phyloP scores from a whole-genome alignment of 108 stramenopile genomes.

The Thalassiosira profunda region DNA sequence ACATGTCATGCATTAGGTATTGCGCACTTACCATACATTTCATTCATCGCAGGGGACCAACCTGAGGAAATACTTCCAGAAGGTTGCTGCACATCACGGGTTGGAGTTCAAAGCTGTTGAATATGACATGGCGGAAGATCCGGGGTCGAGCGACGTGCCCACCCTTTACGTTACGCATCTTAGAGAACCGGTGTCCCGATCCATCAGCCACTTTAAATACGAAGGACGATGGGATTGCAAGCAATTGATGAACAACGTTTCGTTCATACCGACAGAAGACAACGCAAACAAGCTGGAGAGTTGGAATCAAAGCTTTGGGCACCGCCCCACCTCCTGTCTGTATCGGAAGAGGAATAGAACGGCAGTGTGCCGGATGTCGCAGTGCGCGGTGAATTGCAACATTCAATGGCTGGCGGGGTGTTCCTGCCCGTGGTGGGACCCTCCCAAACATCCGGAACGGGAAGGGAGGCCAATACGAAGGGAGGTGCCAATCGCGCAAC shows the following conservation, averaged over 20 bases:
- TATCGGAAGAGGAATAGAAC: neutral
- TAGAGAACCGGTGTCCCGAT: conserved; percentile 38
- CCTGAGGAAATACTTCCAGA: conserved; percentile 14
- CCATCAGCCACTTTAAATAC: conserved; percentile 41
- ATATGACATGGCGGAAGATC: conserved; percentile 19
- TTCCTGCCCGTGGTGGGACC: neutral
- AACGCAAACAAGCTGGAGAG: conserved; percentile 7
- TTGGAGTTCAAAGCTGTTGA: conserved; percentile 15
- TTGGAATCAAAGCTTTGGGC: conserved; percentile 2
- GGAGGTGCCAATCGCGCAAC: conserved; percentile 3
- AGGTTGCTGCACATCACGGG: conserved; percentile 35
- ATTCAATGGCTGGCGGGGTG: conserved; percentile 38
- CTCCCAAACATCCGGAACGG: neutral
- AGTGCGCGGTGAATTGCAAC: conserved; percentile 20
- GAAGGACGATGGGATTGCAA: conserved; percentile 14
- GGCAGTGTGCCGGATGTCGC: neutral
- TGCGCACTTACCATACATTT: neutral
- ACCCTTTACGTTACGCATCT: conserved; percentile 44
- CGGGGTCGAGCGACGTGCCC: conserved; percentile 21
- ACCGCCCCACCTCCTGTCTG: neutral
- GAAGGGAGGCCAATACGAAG: neutral
- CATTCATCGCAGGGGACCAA: conserved; percentile 17
- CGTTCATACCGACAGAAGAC: conserved; percentile 2
- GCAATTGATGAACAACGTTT: neutral
- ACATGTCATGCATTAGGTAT: no score